A percentile compares a stretch with the other conserved stretches of the same genome.
Conservation (phyloP, 1,139 yeast genomes). For the Saccharomyces hybrid region DNA sequence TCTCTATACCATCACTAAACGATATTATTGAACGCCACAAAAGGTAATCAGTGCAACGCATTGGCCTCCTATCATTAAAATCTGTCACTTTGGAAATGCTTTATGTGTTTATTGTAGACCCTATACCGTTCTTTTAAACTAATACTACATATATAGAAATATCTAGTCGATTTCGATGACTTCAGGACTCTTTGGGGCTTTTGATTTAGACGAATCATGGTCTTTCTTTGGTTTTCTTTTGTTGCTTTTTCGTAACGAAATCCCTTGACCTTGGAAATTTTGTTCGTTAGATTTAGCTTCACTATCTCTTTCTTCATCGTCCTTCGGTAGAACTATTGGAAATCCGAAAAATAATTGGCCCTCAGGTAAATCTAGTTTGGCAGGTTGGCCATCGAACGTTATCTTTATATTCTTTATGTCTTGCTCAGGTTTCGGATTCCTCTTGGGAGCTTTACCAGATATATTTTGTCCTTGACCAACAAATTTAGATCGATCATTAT, state of each 20-base stretch:
- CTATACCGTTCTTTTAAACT: not conserved
- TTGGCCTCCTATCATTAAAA: not conserved
- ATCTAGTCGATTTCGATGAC: constrained; percentile 65
- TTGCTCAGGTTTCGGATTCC: constrained; percentile 6
- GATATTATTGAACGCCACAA: not conserved
- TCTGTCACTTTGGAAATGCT: not conserved
- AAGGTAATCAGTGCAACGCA: not conserved
- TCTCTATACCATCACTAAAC: not conserved
- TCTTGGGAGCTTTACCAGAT: constrained; percentile 46
- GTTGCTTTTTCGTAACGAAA: constrained; percentile 61
- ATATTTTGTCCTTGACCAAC: constrained; percentile 64
- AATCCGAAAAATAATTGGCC: constrained; percentile 92
- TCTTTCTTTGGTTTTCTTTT: constrained; percentile 57
- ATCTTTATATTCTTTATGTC: constrained; percentile 22
- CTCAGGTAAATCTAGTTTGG: constrained; percentile 63
- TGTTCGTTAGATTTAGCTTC: constrained; percentile 27
- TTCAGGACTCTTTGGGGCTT: constrained; percentile 60
- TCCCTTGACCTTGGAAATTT: constrained; percentile 55
- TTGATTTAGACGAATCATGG: constrained; percentile 34
- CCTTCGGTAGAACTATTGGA: constrained; percentile 69
- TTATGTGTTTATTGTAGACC: not conserved
- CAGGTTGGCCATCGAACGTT: constrained; percentile 48
- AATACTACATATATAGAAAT: not conserved
- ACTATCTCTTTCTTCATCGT: constrained; percentile 35
- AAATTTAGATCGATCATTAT: constrained; percentile 34